These are phyloP conservation scores for Naegleria fowleri DNA, from an alignment of 208 protist genomes.

Conservation along the genomic window DNA sequence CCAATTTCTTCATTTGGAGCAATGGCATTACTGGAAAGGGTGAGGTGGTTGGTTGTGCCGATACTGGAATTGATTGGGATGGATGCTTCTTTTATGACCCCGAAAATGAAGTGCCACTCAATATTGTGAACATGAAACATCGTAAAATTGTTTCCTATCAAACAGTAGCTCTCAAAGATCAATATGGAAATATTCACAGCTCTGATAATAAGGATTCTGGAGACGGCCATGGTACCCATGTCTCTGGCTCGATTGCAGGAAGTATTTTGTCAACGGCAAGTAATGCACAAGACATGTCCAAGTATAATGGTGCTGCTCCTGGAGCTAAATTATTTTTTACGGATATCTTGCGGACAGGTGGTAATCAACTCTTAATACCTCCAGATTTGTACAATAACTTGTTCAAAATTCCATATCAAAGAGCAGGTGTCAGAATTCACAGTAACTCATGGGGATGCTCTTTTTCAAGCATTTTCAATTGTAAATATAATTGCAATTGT, in stretches of 20 bases:
- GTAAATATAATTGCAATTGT: slow-evolving; percentile 14
- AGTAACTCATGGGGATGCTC: neutral
- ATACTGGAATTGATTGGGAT: slow-evolving; percentile 24
- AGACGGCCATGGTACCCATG: slow-evolving; percentile 72
- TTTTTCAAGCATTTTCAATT: neutral
- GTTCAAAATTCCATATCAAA: neutral
- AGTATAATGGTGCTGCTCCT: slow-evolving; percentile 66
- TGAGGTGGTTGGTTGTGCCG: neutral
- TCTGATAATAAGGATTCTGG: slow-evolving; percentile 9
- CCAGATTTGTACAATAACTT: neutral
- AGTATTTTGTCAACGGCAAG: slow-evolving; percentile 15
- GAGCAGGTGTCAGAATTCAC: neutral
- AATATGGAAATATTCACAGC: neutral
- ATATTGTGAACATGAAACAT: neutral
- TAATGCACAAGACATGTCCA: neutral
- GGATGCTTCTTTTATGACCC: neutral
- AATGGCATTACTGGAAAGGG: slow-evolving; percentile 24
- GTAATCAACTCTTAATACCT: neutral
- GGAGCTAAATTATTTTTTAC: slow-evolving; percentile 69
- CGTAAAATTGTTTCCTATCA: slow-evolving; percentile 14
- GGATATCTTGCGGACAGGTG: slow-evolving; percentile 28
- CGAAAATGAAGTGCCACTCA: neutral
- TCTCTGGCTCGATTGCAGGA: slow-evolving; percentile 61
- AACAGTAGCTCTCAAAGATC: neutral
- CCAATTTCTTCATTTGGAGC: slow-evolving; percentile 2